Percentiles rank a stretch among this genome's conserved stretches.
Evolutionary conservation across 163 green algal genomes (phyloP).

Genomic region (Volvox carteri): DNA sequence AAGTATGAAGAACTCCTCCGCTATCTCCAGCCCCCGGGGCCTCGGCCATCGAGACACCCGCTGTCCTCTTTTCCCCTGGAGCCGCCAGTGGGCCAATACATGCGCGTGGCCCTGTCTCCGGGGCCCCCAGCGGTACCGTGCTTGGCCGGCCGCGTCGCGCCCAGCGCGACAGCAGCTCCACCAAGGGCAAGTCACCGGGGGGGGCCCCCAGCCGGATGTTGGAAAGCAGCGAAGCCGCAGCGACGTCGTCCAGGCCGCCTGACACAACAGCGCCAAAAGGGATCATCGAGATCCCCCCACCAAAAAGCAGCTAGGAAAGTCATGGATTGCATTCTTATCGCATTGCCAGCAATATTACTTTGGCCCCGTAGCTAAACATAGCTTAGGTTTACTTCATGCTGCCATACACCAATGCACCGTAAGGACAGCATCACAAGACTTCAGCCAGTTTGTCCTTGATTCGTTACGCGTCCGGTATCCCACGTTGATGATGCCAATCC

Average conservation of each 20-base stretch:
- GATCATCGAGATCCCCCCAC: too few relatives aligned
- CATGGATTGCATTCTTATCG: too few relatives aligned
- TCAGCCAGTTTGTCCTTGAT: too few relatives aligned
- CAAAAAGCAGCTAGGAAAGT: too few relatives aligned
- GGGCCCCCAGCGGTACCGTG: not conserved
- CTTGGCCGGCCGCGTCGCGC: conserved; percentile 68
- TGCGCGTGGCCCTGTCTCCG: not conserved
- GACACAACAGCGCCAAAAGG: not conserved
- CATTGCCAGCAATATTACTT: too few relatives aligned
- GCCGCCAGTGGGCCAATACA: not conserved
- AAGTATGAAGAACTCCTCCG: not conserved
- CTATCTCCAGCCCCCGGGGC: not conserved
- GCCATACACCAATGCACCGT: too few relatives aligned
- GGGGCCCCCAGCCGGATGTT: conserved; percentile 86
- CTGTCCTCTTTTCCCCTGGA: not conserved
- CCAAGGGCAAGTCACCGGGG: conserved; percentile 66
- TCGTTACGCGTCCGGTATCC: too few relatives aligned
- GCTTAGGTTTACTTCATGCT: too few relatives aligned
- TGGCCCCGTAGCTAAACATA: too few relatives aligned
- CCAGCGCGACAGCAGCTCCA: conserved; percentile 90
- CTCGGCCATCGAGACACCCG: not conserved
- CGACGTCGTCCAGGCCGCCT: conserved; percentile 74
- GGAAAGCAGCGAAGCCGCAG: conserved; percentile 81
- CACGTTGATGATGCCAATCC: too few relatives aligned
- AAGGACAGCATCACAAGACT: too few relatives aligned